These are phyloP conservation scores for Ashbya aceris DNA, from an alignment of 1,139 yeast genomes.

Conservation along the genomic window DNA sequence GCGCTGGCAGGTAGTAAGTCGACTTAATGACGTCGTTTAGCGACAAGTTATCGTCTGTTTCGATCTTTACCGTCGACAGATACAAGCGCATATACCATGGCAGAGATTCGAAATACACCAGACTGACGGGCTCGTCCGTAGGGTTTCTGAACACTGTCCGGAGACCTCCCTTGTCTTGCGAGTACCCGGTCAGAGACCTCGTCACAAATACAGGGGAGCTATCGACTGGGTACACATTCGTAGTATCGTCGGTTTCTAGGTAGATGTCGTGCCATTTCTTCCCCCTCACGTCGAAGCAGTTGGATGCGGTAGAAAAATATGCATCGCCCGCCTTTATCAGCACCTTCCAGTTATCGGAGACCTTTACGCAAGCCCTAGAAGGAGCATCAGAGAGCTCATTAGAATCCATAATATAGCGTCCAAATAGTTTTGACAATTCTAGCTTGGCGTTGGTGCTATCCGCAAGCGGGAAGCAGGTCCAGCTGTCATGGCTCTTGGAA, in stretches of 20 bases:
- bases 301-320: conserved; percentile 26
- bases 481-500: conserved; percentile 45
- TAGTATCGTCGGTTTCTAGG: conserved; percentile 34
- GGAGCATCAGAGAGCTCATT: conserved; percentile 42
- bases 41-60: conserved; percentile 17
- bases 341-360: conserved; percentile 40
- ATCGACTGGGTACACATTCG: conserved; percentile 31
- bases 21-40: conserved; percentile 37
- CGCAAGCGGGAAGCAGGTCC: conserved; percentile 71
- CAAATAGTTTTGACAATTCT: conserved; percentile 58
- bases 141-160: conserved; percentile 72
- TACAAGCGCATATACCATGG: conserved; percentile 94
- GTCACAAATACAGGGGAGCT: conserved; percentile 66
- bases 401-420: conserved; percentile 54
- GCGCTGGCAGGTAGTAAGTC: conserved; percentile 63
- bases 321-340: conserved; percentile 25
- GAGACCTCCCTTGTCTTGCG: conserved; percentile 85
- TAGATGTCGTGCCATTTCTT: conserved; percentile 33
- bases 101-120: conserved; percentile 67
- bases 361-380: conserved; percentile 38
- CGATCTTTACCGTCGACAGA: conserved; percentile 52
- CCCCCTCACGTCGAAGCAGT: conserved; percentile 33
- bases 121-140: conserved; percentile 36
- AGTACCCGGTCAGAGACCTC: conserved; percentile 83
- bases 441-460: conserved; percentile 46